Percentiles rank a stretch among this genome's conserved stretches.
Evolutionary conservation across 2,329 filamentous ascomycete genomes (phyloP).

Genomic region (Periconia macrospinosa): DNA sequence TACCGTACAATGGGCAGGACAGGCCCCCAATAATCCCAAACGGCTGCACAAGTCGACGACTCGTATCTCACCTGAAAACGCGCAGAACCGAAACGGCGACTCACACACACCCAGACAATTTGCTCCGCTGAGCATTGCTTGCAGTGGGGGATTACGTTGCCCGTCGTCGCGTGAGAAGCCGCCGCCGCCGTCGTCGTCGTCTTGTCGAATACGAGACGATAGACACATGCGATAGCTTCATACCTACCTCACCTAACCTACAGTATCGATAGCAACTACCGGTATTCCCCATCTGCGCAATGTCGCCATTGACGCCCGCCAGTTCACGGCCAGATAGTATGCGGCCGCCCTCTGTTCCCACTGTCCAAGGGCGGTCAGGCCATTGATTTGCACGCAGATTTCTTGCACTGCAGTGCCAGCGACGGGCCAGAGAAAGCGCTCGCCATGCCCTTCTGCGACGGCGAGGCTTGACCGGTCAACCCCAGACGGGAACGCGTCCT

Average conservation of each 20-base stretch:
- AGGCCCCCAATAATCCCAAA: not conserved
- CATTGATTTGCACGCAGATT: not conserved
- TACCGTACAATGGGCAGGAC: constrained; percentile 12
- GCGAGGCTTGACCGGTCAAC: constrained; percentile 15
- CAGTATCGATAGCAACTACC: not conserved
- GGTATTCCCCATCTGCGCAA: too few relatives aligned
- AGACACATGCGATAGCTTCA: not conserved
- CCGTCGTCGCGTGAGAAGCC: constrained; percentile 7
- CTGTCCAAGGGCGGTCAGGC: constrained; percentile 20
- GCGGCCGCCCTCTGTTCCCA: constrained; percentile 9
- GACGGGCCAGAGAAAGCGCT: constrained; percentile 4
- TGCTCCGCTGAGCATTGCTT: constrained; percentile 4
- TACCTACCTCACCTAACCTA: not conserved
- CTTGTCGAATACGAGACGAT: not conserved
- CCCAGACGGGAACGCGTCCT: constrained; percentile 7
- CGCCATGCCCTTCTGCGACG: constrained; percentile 10
- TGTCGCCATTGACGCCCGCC: constrained; percentile 8
- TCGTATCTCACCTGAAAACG: constrained; percentile 11
- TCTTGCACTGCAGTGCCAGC: constrained; percentile 1
- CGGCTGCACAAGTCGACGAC: not conserved
- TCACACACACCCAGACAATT: constrained; percentile 10
- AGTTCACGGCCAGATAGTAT: constrained; percentile 6
- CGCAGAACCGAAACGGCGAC: not conserved
- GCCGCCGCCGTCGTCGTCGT: too few relatives aligned
- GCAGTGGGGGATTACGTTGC: constrained; percentile 3